phyloP scores from a whole-genome alignment of 768 basidiomycete genomes.

The Boletales sp. region DNA sequence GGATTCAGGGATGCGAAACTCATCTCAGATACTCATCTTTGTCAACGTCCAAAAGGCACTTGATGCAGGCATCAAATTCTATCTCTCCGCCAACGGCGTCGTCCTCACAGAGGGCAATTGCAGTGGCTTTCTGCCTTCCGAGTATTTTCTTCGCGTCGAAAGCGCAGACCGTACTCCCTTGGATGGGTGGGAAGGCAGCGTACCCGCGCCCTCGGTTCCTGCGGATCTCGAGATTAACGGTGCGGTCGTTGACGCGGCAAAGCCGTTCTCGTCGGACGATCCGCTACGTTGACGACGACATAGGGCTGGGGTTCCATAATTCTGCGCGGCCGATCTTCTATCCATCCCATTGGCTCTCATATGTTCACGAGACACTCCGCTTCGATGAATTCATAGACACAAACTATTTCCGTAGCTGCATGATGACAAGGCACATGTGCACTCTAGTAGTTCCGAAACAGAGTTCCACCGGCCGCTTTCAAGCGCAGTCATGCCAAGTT shows the following conservation, averaged over 20 bases:
- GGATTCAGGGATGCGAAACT: constrained; percentile 70
- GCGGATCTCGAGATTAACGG: not conserved
- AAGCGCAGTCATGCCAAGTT: too few relatives aligned
- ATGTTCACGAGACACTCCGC: too few relatives aligned
- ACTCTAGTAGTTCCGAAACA: too few relatives aligned
- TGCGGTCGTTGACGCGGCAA: not conserved
- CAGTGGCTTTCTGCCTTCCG: constrained; percentile 53
- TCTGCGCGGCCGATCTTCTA: too few relatives aligned
- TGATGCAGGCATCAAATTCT: constrained; percentile 67
- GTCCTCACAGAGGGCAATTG: constrained; percentile 79
- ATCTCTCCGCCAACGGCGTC: constrained; percentile 83
- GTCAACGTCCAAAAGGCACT: constrained; percentile 72
- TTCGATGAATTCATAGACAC: too few relatives aligned
- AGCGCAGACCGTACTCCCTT: constrained; percentile 27
- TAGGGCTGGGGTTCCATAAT: not conserved
- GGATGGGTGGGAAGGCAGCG: constrained; percentile 21
- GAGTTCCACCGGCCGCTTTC: too few relatives aligned
- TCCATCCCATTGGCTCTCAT: too few relatives aligned
- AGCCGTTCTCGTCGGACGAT: not conserved
- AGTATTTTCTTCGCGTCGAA: constrained; percentile 72
- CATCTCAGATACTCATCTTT: constrained; percentile 77
- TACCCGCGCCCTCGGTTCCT: not conserved
- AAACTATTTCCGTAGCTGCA: too few relatives aligned
- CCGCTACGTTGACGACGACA: not conserved
- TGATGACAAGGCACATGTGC: too few relatives aligned